Base-by-base conservation (phyloP, 202 grass and related monocot species). In the Setaria viridis region DNA sequence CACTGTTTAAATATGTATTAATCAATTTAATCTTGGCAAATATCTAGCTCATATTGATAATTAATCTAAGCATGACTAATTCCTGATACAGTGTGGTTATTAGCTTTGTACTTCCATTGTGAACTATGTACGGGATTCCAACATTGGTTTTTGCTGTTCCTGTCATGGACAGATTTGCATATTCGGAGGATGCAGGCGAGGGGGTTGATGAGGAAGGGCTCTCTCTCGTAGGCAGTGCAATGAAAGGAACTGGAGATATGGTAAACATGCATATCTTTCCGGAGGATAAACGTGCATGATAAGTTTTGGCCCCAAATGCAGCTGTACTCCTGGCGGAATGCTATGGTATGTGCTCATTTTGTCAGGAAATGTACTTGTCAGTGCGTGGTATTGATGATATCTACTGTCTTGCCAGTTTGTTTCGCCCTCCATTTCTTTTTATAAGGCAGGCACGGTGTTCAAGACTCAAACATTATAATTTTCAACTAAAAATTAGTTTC, bases 201-300 rank as follows among this genome's bases (percentile, higher is more conserved):
- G 97, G 92, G 65, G 88, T 89, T 84, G 94, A 93, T 41, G 97
- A 99, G 83, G 97, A 99, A 90, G 97, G 88, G 32, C 88, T 95
- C 29, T 89, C 97, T 85, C 90, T 99, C 48, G 91, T 95, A 68
- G 88, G 84, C 75, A 95, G 81, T 83, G 93, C 82, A 70, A 84
- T 88, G 76, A 93, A 92, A 82, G 94, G 92, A 90, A 94, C 91
- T 39, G 94, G 92, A 88, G 97, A 99, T 68, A 95, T 90, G 58
- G 87, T 96, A 75, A 94, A 87, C 88, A 81, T 91, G 89, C 89
- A 88, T 67, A 82, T 80, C 55, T 91, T 91, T 88, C 77, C 89
- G 4, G 89, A 91, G 85, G 89, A 91, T 81, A 95, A 95, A 81
- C 93, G 88, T 70, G 93, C 93, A 81, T 95, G 86, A 93, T n/a